phyloP scores from a whole-genome alignment of 140 eudicot genomes.

The Artemisia princeps region DNA sequence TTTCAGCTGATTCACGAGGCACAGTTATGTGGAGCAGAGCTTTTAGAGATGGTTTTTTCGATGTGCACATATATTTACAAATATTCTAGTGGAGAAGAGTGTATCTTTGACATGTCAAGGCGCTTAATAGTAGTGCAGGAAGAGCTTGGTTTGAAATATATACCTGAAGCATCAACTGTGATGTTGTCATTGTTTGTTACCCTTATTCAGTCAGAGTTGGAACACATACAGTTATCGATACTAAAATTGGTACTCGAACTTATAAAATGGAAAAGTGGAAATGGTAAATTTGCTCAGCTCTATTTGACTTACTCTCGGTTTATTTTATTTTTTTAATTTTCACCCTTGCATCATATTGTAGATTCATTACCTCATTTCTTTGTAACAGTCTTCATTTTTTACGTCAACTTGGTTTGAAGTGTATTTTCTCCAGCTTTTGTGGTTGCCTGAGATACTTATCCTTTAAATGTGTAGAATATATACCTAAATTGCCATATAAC shows the following conservation, averaged over 20 bases:
- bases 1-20: constrained; percentile 66
- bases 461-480: not conserved
- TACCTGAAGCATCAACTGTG: constrained; percentile 51
- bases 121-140: constrained; percentile 49
- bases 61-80: constrained; percentile 30
- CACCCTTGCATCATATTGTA: constrained; percentile 4
- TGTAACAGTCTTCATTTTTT: not conserved
- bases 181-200: constrained; percentile 49
- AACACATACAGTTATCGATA: constrained; percentile 60
- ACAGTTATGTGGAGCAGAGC: constrained; percentile 62
- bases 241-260: constrained; percentile 48
- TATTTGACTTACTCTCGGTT: not conserved
- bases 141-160: constrained; percentile 66
- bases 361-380: not conserved
- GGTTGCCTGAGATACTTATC: constrained; percentile 2
- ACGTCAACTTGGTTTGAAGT: too few species aligned
- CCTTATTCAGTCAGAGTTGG: constrained; percentile 66
- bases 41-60: constrained; percentile 53
- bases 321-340: not conserved
- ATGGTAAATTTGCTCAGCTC: constrained; percentile 42
- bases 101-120: constrained; percentile 44
- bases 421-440: not conserved
- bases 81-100: constrained; percentile 48
- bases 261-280: constrained; percentile 63
- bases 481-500: not conserved